Evolutionary conservation across 805 yeast genomes (phyloP).

Genomic region (Kazachstania viticola): DNA sequence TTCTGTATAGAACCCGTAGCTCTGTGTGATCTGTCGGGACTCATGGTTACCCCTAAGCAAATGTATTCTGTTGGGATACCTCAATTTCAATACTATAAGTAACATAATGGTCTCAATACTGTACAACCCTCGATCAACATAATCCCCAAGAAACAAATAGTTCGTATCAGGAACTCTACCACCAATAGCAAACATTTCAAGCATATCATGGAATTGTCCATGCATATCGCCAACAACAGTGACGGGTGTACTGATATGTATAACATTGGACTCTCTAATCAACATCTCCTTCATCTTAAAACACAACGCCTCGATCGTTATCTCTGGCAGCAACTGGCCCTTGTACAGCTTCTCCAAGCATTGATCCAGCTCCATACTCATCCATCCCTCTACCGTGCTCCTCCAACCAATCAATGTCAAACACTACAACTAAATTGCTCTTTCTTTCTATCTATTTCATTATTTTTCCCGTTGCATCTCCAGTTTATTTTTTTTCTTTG

Average conservation of each 20-base stretch:
- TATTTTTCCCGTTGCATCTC: too few species aligned
- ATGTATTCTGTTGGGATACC: constrained; percentile 77
- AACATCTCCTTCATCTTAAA: constrained; percentile 73
- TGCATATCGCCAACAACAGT: constrained; percentile 97
- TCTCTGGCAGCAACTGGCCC: constrained; percentile 59
- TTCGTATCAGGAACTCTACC: constrained; percentile 91
- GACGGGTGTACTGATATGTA: constrained; percentile 73
- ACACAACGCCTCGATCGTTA: constrained; percentile 61
- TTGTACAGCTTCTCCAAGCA: constrained; percentile 56
- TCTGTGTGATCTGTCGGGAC: constrained; percentile 90
- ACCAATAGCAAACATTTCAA: constrained; percentile 88
- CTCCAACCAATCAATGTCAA: too few species aligned
- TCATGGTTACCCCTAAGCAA: constrained; percentile 93
- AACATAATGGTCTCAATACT: constrained; percentile 86
- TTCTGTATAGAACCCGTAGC: constrained; percentile 94
- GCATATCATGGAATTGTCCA: constrained; percentile 88
- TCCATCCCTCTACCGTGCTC: too few species aligned
- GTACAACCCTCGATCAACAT: constrained; percentile 91
- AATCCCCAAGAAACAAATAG: constrained; percentile 87
- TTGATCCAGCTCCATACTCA: constrained; percentile 44
- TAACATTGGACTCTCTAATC: constrained; percentile 74
- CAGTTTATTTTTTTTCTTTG: not conserved
- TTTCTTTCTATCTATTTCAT: too few species aligned
- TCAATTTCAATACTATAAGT: constrained; percentile 66
- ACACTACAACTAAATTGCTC: too few species aligned